A percentile compares a stretch with the other conserved stretches of the same genome.
phyloP scores from a whole-genome alignment of 2,329 filamentous ascomycete genomes.

The Trichoderma asperellum region DNA sequence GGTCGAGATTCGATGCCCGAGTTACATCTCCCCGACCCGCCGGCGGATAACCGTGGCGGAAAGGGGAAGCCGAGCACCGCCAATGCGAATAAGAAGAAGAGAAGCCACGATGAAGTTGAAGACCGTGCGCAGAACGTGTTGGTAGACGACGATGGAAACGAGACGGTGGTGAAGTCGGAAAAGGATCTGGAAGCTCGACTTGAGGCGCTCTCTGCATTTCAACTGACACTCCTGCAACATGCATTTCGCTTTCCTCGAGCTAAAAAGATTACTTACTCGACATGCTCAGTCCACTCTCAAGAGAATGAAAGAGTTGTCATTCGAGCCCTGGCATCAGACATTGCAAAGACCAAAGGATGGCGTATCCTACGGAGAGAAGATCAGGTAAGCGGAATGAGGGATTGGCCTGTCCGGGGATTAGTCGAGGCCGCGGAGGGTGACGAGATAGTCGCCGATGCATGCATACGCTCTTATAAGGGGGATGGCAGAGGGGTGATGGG shows the following conservation, averaged over 20 bases:
- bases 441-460: conserved; percentile 67
- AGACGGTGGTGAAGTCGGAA: conserved; percentile 55
- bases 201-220: conserved; percentile 75
- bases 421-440: conserved; percentile 54
- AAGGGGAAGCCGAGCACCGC: conserved; percentile 16
- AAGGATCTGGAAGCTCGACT: conserved; percentile 67
- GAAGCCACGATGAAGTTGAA: conserved; percentile 49
- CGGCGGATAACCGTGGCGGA: conserved; percentile 25
- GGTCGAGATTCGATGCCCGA: conserved; percentile 79
- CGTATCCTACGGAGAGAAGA: conserved; percentile 69
- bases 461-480: conserved; percentile 79
- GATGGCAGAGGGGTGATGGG: conserved; percentile 87
- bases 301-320: conserved; percentile 90
- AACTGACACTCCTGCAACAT: conserved; percentile 79
- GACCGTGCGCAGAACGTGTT: conserved; percentile 44
- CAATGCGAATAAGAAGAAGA: conserved; percentile 47
- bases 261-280: conserved; percentile 83
- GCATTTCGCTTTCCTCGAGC: conserved; percentile 81
- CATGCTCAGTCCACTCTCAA: conserved; percentile 82
- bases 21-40: conserved; percentile 59
- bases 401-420: conserved; percentile 72
- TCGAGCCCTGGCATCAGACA: conserved; percentile 67
- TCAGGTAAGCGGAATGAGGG: conserved; percentile 75
- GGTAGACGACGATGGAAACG: conserved; percentile 63
- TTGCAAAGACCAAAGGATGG: conserved; percentile 74